Base-by-base conservation (phyloP, 768 basidiomycete genomes). In the Lactarius psammicola region DNA sequence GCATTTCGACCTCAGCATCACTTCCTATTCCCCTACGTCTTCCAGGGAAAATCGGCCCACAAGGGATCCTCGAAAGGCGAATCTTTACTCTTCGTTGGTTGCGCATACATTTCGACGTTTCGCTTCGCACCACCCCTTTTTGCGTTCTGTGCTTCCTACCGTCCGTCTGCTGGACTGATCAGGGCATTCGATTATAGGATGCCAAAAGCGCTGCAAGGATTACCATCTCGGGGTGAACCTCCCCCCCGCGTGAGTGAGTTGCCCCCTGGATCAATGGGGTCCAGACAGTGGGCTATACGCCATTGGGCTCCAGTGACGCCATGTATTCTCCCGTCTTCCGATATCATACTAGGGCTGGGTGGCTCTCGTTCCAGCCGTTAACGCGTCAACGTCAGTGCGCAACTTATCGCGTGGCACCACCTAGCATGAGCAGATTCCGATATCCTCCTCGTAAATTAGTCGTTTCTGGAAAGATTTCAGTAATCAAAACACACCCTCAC, bases 41-140 rank as follows among this genome's bases (percentile, higher is more conserved):
- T 64, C 33, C 23, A 54, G 20, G 31, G 38, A 33, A 55, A 60
- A 44, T 65, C 36, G 11, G 36, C 30, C 31, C 26, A 54, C n/a
- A 4, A 36, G 18, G 10, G 13, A 36, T n/a, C 33, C 20, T 20
- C 44, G 18, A 54, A 31, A 34, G 17, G 28, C 18, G 30, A 15
- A 17, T 10, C 23, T 57, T 58, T 17, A 46, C 26, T 58, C 10
- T 33, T 51, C 56, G 40, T 51, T 53, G 18, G 44, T 17, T 26
- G 55, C 42, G n/a, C 31, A 18, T n/a, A n/a, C 13, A 33, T 38
- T 17, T n/a, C 9, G 15, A 20, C 30, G 51, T 55, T 26, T n/a
- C 26, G 58, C 23, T 20, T 54, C 11, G 26, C 38, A 26, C 18
- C 10, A 13, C 58, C n/a, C 30, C 51, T 11, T 31, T n/a, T 17